These are phyloP conservation scores for Aspergillus sp. DNA, from an alignment of 2,329 filamentous ascomycete species.

Conservation along the genomic window DNA sequence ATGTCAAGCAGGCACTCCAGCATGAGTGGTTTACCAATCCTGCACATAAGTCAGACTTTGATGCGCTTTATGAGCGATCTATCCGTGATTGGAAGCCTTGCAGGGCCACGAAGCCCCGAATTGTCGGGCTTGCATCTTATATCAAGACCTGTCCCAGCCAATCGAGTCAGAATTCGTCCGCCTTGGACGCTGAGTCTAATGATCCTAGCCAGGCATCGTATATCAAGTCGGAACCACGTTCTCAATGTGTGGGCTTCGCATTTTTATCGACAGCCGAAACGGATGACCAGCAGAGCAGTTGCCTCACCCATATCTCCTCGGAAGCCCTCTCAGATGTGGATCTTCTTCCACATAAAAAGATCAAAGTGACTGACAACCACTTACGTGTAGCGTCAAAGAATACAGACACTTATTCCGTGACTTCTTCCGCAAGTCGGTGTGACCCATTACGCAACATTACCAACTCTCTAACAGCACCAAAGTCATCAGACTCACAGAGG, in stretches of 20 bases:
- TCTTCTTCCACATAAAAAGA: constrained; percentile 15
- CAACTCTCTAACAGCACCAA: neutral
- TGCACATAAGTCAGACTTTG: constrained; percentile 48
- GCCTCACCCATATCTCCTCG: constrained; percentile 6
- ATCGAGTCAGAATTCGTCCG: neutral
- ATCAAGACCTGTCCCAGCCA: neutral
- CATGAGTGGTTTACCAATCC: constrained; percentile 59
- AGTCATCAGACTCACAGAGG: neutral
- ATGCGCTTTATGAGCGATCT: constrained; percentile 51
- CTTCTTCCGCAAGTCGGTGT: too few species aligned
- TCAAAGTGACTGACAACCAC: neutral
- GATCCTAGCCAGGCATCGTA: neutral
- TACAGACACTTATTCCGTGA: neutral
- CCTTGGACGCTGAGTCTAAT: neutral
- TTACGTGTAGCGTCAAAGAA: too few species aligned
- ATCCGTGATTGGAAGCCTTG: constrained; percentile 53
- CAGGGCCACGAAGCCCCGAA: constrained; percentile 4
- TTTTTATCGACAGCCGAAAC: neutral
- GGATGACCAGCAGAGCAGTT: neutral
- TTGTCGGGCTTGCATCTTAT: constrained; percentile 13
- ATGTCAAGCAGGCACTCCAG: constrained; percentile 52
- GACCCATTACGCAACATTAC: too few species aligned
- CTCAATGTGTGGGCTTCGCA: neutral
- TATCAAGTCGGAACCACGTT: neutral
- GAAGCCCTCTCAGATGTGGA: constrained; percentile 27